A percentile compares a stretch with the other conserved stretches of the same genome.
These are phyloP conservation scores for Globisporangium irregulare DNA, from an alignment of 352 stramenopile species.

Conservation along the genomic window DNA sequence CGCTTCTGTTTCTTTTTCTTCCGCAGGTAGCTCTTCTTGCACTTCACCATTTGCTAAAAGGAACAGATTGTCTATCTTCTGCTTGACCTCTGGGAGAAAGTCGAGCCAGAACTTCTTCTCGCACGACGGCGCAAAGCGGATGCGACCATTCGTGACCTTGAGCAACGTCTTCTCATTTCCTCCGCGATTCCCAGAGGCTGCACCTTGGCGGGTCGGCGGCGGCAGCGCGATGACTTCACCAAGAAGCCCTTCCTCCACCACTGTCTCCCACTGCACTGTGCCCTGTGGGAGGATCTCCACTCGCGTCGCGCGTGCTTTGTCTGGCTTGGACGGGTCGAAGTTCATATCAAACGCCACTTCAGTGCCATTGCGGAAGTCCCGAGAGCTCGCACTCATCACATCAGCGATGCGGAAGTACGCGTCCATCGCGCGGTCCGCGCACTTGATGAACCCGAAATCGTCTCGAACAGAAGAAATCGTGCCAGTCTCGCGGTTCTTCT, in stretches of 20 bases:
- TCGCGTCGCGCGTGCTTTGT: slow-evolving; percentile 59
- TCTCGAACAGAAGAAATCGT: slow-evolving; percentile 70
- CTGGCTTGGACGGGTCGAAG: slow-evolving; percentile 34
- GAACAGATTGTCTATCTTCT: slow-evolving; percentile 55
- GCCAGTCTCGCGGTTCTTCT: slow-evolving; percentile 64
- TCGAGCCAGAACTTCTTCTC: slow-evolving; percentile 52
- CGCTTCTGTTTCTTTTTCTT: slow-evolving; percentile 15
- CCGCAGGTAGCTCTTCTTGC: slow-evolving; percentile 13
- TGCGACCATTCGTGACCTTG: slow-evolving; percentile 36
- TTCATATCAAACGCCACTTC: slow-evolving; percentile 76
- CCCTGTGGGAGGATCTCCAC: slow-evolving; percentile 56
- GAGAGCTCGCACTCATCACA: slow-evolving; percentile 48
- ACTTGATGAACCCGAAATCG: slow-evolving; percentile 85
- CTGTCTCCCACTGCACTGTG: slow-evolving; percentile 62
- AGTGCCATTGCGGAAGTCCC: slow-evolving; percentile 46
- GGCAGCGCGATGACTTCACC: slow-evolving; percentile 48
- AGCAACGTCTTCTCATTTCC: slow-evolving; percentile 33
- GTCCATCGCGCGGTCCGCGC: slow-evolving; percentile 54
- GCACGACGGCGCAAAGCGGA: slow-evolving; percentile 35
- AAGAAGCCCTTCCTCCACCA: slow-evolving; percentile 35
- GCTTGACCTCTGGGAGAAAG: slow-evolving; percentile 57
- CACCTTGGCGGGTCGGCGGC: slow-evolving; percentile 26
- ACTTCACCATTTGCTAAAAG: slow-evolving; percentile 11
- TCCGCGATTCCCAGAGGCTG: slow-evolving; percentile 21
- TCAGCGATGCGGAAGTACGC: slow-evolving; percentile 80